phyloP scores from a whole-genome alignment of 2,329 filamentous ascomycete species.

The Fusarium multiceps region DNA sequence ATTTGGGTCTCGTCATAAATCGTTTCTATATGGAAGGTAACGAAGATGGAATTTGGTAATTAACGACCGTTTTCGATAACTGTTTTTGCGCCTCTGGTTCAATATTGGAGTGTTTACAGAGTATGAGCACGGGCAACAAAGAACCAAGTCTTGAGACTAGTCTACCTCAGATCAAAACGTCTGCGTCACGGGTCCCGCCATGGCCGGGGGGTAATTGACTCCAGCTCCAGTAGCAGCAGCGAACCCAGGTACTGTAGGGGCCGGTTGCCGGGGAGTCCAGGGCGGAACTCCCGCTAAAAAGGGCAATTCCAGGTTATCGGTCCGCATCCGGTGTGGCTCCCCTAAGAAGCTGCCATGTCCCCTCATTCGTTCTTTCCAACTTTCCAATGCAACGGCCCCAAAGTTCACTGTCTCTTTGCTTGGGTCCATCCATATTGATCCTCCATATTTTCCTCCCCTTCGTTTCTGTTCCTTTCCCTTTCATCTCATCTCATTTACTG shows the following conservation, averaged over 20 bases:
- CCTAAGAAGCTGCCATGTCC: neutral
- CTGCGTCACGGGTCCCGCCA: constrained; percentile 35
- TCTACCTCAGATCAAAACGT: constrained; percentile 14
- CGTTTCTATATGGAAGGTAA: neutral
- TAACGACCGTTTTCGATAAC: neutral
- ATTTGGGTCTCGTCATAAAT: neutral
- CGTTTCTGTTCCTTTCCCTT: constrained; percentile 1
- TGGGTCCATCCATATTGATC: neutral
- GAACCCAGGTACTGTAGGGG: neutral
- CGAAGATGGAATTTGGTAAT: neutral
- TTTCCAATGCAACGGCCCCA: constrained; percentile 23
- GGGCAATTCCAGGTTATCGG: constrained; percentile 36
- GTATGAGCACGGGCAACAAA: neutral
- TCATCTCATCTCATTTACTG: constrained; percentile 15
- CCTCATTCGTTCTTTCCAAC: constrained; percentile 38
- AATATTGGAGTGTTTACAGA: neutral
- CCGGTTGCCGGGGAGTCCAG: constrained; percentile 36
- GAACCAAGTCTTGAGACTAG: neutral
- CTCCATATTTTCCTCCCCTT: constrained; percentile 19
- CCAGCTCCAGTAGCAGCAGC: neutral
- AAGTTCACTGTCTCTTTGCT: constrained; percentile 3
- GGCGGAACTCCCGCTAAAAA: constrained; percentile 40
- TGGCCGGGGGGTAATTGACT: constrained; percentile 7
- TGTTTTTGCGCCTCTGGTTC: neutral
- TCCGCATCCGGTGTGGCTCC: constrained; percentile 42